Evolutionary conservation across 495 filamentous ascomycete genomes (phyloP).

Genomic region (Articulospora tetracladia): DNA sequence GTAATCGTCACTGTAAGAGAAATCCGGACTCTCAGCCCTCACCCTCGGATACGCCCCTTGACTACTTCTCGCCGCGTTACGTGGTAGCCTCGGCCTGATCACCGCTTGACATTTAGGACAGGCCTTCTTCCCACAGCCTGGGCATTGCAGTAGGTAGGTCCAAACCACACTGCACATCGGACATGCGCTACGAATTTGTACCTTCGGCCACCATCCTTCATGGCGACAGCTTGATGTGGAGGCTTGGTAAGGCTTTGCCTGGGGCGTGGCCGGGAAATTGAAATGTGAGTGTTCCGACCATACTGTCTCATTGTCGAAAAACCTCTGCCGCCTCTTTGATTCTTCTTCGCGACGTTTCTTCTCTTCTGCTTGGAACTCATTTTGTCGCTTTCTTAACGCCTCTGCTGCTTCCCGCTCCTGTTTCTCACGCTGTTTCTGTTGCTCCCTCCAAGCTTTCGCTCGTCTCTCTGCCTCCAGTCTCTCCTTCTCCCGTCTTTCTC

Average conservation of each 20-base stretch:
- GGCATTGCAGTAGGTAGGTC: conserved; percentile 30
- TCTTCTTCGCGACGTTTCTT: conserved; percentile 1
- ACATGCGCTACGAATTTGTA: conserved; percentile 22
- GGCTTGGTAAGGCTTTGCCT: neutral
- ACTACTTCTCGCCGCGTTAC: conserved; percentile 11
- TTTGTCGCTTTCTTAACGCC: conserved; percentile 1
- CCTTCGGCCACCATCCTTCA: conserved; percentile 28
- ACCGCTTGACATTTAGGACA: conserved; percentile 26
- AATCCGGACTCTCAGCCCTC: no score
- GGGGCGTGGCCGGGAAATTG: no score
- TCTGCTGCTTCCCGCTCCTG: conserved; percentile 16
- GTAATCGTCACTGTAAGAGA: no score
- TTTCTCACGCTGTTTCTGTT: conserved; percentile 25
- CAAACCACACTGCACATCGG: conserved; percentile 21
- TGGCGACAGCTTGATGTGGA: conserved; percentile 17
- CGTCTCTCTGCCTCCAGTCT: conserved; percentile 15
- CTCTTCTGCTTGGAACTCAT: neutral
- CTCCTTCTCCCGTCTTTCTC: conserved; percentile 14
- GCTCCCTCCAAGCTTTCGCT: conserved; percentile 11
- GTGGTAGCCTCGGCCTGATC: conserved; percentile 15
- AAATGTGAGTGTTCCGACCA: neutral
- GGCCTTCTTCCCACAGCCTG: conserved; percentile 25
- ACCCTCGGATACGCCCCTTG: no score
- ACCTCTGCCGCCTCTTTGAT: conserved; percentile 5
- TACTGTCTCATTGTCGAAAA: neutral